phyloP scores from a whole-genome alignment of 768 basidiomycete species.

The Serendipita sp. region DNA sequence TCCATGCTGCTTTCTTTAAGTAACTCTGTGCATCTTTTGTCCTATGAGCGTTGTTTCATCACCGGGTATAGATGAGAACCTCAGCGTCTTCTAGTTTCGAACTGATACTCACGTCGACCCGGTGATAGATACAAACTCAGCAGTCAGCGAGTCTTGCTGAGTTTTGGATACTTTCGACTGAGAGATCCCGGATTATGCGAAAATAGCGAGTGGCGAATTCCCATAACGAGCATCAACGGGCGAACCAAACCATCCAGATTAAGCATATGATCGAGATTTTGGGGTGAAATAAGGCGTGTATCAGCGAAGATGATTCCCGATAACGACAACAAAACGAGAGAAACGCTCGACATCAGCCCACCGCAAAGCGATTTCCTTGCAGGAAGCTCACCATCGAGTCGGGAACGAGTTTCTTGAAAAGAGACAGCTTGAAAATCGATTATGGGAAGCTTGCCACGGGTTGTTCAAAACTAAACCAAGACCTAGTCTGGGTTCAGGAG shows the following conservation, averaged over 20 bases:
- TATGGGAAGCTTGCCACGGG: no score
- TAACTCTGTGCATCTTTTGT: background rate
- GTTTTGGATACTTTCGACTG: slow-evolving; percentile 10
- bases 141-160: slow-evolving; percentile 11
- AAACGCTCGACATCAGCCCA: background rate
- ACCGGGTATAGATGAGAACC: background rate
- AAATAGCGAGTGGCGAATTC: no score
- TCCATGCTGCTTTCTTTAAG: background rate
- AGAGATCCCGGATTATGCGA: background rate
- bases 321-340: no score
- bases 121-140: slow-evolving; percentile 15
- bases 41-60: background rate
- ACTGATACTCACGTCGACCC: slow-evolving; percentile 11
- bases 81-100: background rate
- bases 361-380: background rate
- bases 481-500: background rate
- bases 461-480: background rate
- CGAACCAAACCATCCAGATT: no score
- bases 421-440: background rate
- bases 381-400: background rate
- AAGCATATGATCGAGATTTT: no score
- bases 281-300: no score
- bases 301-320: no score
- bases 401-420: slow-evolving; percentile 3
- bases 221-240: no score